phyloP scores from a whole-genome alignment of 1,284 basidiomycete species.

The Athelia sp. region DNA sequence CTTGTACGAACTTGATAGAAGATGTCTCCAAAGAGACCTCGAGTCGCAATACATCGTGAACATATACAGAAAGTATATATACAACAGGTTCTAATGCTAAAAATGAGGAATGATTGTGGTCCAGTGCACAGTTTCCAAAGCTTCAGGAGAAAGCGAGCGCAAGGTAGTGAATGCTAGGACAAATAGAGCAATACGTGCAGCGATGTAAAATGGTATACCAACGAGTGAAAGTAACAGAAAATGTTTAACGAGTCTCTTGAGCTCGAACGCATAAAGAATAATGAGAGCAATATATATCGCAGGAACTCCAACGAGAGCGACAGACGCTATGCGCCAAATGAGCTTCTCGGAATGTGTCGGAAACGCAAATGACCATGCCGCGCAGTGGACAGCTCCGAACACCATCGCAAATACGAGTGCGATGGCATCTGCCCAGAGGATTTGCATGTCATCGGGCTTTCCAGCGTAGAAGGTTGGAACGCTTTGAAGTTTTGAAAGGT shows the following conservation, averaged over 20 bases:
- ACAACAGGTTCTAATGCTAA: background rate
- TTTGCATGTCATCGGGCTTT: background rate
- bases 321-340: slow-evolving; percentile 4
- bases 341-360: slow-evolving; percentile 2
- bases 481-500: background rate
- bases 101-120: slow-evolving; percentile 7
- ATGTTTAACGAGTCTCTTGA: too few species aligned
- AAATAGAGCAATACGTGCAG: slow-evolving; percentile 1
- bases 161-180: slow-evolving; percentile 5
- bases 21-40: too few species aligned
- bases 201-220: slow-evolving; percentile 1
- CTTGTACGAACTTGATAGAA: too few species aligned
- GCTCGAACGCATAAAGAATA: background rate
- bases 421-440: background rate
- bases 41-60: too few species aligned
- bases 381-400: slow-evolving; percentile 10
- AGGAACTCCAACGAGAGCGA: slow-evolving; percentile 2
- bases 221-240: too few species aligned
- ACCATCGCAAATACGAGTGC: background rate
- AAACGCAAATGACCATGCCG: slow-evolving; percentile 6
- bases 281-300: background rate
- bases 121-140: slow-evolving; percentile 4
- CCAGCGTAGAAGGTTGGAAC: background rate
- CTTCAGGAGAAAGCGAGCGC: background rate
- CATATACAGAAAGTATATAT: too few species aligned